These are phyloP conservation scores for Lepraria neglecta DNA, from an alignment of 495 filamentous ascomycete species.

Conservation along the genomic window DNA sequence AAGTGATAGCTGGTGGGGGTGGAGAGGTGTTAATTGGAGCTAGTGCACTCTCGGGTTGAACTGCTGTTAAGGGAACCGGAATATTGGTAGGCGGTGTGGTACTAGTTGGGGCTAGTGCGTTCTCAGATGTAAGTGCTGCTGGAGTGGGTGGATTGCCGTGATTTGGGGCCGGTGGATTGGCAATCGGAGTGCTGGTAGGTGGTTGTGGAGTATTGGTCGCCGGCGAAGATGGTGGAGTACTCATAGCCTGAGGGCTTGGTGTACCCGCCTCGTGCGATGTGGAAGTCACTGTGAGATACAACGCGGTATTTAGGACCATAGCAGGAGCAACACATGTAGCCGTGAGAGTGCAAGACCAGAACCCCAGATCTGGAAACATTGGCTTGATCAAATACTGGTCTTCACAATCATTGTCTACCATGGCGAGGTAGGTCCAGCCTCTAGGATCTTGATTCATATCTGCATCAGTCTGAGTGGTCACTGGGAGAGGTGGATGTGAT, in stretches of 20 bases:
- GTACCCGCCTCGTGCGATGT: conserved; percentile 15
- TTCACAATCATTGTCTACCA: background rate
- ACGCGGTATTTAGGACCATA: background rate
- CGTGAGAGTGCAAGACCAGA: background rate
- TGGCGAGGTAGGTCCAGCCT: conserved; percentile 10
- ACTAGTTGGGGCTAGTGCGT: background rate
- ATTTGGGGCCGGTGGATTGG: background rate
- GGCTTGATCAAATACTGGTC: background rate
- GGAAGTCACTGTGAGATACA: conserved; percentile 17
- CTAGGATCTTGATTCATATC: conserved; percentile 8
- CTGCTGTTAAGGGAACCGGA: background rate
- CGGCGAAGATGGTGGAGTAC: background rate
- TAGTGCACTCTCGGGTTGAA: background rate
- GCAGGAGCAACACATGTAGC: background rate
- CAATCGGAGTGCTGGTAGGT: no score
- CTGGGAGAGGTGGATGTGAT: conserved; percentile 13
- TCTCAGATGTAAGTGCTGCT: background rate
- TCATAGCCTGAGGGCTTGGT: background rate
- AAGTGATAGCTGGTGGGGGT: no score
- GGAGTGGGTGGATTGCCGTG: background rate
- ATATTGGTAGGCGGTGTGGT: no score
- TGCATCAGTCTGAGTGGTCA: background rate
- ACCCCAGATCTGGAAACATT: conserved; percentile 4
- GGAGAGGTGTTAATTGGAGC: background rate
- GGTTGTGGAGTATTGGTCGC: background rate